Evolutionary conservation across 1,284 basidiomycete species (phyloP).

Genomic region (Apiotrichum domesticum): DNA sequence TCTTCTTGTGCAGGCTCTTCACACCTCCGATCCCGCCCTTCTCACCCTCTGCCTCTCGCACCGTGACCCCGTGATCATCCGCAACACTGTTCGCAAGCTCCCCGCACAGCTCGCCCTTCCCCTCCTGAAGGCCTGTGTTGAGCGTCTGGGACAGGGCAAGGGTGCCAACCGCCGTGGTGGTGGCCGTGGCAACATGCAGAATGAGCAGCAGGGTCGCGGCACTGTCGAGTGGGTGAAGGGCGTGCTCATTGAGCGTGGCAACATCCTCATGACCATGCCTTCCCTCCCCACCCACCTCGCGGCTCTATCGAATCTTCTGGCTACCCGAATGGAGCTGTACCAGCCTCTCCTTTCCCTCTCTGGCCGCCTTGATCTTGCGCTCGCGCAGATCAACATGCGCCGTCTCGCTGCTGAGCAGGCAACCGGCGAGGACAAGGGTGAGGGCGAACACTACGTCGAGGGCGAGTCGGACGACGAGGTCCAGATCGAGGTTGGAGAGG

Average conservation of each 20-base stretch:
- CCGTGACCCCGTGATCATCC: conserved; percentile 72
- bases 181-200: conserved; percentile 73
- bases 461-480: conserved; percentile 47
- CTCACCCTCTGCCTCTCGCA: conserved; percentile 83
- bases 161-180: conserved; percentile 54
- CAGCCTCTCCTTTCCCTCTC: conserved; percentile 78
- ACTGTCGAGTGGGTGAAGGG: conserved; percentile 85
- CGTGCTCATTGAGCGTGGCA: conserved; percentile 79
- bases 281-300: conserved; percentile 58
- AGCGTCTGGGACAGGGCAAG: conserved; percentile 77
- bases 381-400: conserved; percentile 84
- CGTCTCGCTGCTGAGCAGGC: conserved; percentile 36
- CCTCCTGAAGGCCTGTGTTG: conserved; percentile 80
- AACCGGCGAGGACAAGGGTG: conserved; percentile 32
- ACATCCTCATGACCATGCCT: conserved; percentile 75
- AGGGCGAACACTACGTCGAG: conserved; percentile 47
- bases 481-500: conserved; percentile 63
- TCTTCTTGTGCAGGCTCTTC: conserved; percentile 91
- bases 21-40: conserved; percentile 84
- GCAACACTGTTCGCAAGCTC: conserved; percentile 79
- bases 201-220: conserved; percentile 74
- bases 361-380: conserved; percentile 85
- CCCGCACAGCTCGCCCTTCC: conserved; percentile 86
- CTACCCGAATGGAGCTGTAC: conserved; percentile 71
- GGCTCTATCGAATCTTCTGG: conserved; percentile 74